Evolutionary conservation across 2,329 filamentous ascomycete genomes (phyloP).

Genomic region (Rugonectria rugulosa): DNA sequence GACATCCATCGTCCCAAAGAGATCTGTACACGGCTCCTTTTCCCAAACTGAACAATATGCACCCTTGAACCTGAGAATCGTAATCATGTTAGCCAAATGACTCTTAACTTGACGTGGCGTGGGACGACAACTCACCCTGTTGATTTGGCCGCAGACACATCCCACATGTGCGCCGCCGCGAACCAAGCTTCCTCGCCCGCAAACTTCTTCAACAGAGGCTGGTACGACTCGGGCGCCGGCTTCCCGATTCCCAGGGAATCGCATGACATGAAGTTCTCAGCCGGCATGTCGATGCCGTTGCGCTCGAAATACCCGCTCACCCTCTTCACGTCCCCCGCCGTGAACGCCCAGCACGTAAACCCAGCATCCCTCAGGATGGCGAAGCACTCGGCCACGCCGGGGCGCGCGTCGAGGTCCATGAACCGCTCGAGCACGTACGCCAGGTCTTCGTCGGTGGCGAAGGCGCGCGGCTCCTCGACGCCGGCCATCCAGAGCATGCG

Average conservation of each 20-base stretch:
- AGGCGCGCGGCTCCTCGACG: constrained; percentile 48
- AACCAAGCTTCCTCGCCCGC: constrained; percentile 57
- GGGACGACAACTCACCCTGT: constrained; percentile 44
- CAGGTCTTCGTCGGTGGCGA: constrained; percentile 53
- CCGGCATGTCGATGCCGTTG: constrained; percentile 57
- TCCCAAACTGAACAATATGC: constrained; percentile 63
- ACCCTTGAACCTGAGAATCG: constrained; percentile 49
- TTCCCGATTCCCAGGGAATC: constrained; percentile 58
- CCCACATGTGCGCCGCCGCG: constrained; percentile 67
- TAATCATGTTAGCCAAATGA: neutral
- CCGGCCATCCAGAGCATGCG: constrained; percentile 55
- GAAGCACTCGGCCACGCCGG: constrained; percentile 52
- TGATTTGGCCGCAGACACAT: constrained; percentile 59
- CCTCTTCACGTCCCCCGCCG: constrained; percentile 57
- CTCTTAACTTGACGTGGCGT: too few relatives aligned
- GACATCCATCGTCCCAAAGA: constrained; percentile 62
- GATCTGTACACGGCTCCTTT: constrained; percentile 55
- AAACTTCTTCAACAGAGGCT: constrained; percentile 51
- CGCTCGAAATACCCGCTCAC: constrained; percentile 61
- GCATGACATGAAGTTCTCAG: constrained; percentile 60
- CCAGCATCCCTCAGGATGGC: constrained; percentile 51
- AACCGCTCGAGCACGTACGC: constrained; percentile 50
- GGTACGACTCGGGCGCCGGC: constrained; percentile 57
- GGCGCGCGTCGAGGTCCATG: constrained; percentile 44
- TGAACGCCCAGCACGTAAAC: constrained; percentile 63